Conservation (phyloP, 495 filamentous ascomycete genomes). For the Hypoxylon trugodes region DNA sequence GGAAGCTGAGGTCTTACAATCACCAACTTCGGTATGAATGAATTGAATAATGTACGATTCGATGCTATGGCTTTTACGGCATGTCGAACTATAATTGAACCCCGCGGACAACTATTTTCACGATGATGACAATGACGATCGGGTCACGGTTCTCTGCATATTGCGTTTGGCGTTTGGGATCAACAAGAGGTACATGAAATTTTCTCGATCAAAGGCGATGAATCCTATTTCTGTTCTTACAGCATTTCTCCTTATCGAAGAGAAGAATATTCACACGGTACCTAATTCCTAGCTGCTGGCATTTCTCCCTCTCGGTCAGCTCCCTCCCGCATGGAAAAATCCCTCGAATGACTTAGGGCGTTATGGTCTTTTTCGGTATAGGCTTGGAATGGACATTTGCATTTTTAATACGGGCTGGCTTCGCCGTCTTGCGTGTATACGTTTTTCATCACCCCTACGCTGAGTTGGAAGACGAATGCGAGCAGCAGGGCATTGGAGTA, state of each 20-base stretch:
- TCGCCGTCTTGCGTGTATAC: constrained; percentile 3
- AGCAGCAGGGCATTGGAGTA: constrained; percentile 35
- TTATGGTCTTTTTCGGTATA: constrained; percentile 10
- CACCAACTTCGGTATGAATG: constrained; percentile 8
- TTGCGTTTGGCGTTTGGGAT: constrained; percentile 43
- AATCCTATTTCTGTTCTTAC: constrained; percentile 23
- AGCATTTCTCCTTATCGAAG: constrained; percentile 1
- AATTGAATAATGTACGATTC: constrained; percentile 25
- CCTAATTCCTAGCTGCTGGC: neutral
- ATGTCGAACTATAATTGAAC: constrained; percentile 31
- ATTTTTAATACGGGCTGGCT: constrained; percentile 25
- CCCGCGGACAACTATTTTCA: constrained; percentile 35
- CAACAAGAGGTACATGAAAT: constrained; percentile 29
- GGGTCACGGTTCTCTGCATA: constrained; percentile 43
- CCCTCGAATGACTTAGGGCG: constrained; percentile 33
- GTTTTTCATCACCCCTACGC: neutral
- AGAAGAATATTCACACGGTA: neutral
- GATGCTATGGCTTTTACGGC: constrained; percentile 28
- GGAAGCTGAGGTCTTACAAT: neutral
- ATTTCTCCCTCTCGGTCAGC: constrained; percentile 3
- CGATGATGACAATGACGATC: constrained; percentile 47
- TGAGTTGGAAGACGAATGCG: constrained; percentile 15
- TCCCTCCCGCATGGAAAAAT: constrained; percentile 3
- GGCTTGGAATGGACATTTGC: constrained; percentile 28
- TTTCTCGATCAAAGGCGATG: constrained; percentile 8